A percentile compares a stretch with the other conserved stretches of the same genome.
Evolutionary conservation across 257 asterid species (phyloP).

Genomic region (Lithospermum erythrorhizon): DNA sequence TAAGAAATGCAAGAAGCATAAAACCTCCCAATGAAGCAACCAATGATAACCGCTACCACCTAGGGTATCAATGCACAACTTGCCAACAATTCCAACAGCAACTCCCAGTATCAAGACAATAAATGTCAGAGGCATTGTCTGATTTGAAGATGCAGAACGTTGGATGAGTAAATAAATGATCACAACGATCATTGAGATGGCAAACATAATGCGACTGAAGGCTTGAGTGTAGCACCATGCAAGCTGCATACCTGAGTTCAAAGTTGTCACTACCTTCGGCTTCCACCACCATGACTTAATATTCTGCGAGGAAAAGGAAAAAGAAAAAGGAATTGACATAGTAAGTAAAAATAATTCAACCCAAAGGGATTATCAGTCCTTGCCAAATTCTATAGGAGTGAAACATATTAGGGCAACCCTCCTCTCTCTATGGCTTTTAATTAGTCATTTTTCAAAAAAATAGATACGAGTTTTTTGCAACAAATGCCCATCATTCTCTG

Average conservation of each 20-base stretch:
- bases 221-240: constrained; percentile 62
- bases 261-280: constrained; percentile 47
- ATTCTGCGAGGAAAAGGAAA: constrained; percentile 27
- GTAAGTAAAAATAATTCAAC: no score
- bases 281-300: constrained; percentile 78
- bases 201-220: constrained; percentile 63
- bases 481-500: no score
- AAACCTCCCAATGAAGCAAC: constrained; percentile 56
- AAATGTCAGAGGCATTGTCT: constrained; percentile 79
- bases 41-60: constrained; percentile 73
- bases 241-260: constrained; percentile 58
- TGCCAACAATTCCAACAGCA: constrained; percentile 64
- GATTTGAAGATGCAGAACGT: constrained; percentile 54
- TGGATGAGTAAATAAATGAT: constrained; percentile 51
- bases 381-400: no score
- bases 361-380: no score
- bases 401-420: no score
- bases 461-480: no score
- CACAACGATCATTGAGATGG: constrained; percentile 37
- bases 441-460: no score
- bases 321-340: no score
- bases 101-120: constrained; percentile 53
- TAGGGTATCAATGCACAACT: constrained; percentile 63
- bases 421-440: no score
- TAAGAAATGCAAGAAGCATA: constrained; percentile 60